Base-by-base conservation (phyloP, 2,329 filamentous ascomycete genomes). In the Rhynchosporium graminicola region DNA sequence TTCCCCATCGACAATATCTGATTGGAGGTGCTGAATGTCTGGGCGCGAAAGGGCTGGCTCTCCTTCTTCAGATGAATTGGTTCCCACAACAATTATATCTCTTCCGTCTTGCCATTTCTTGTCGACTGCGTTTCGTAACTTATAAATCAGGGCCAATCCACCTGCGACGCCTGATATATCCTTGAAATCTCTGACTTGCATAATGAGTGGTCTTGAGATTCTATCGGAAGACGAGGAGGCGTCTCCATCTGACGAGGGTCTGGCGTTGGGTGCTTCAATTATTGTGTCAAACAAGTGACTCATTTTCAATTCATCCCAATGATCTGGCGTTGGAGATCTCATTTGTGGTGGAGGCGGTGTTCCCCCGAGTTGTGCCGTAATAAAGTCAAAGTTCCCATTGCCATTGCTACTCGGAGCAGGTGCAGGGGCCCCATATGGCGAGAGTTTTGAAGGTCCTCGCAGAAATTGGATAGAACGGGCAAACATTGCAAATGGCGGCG, bases 171-270 rank as follows among this genome's bases (percentile, higher is more conserved):
- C 83, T 69, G 83, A 85, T 8, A 99, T 80, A 66, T 96, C 91
- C 59, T 90, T 86, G 71, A 92, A 90, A 73, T 98, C 91, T 72
- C 90, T 85, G 12, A 97, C 78, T 69, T 91, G 91, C 45, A 96
- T 80, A 62, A 98, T 87, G 7, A 92, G 81, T 29, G 80, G 81
- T 55, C 59, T 63, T 9, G 58, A 40, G 42, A 60, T 60, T 7
- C 52, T 12, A n/a, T 68, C 54, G 40, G 45, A 12, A 31, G 40
- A 26, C 13, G 47, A 13, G 3, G 26, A 33, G 5, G 43, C 31
- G 20, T 36, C 38, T 7, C 33, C 50, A 51, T 51, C 60, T 28
- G 50, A 59, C 10, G 46, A 51, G 38, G 71, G 66, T 60, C 76
- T 75, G 4, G 66, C 63, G 54, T 81, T 76, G 3, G 80, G 78